phyloP scores from a whole-genome alignment of 139 green algal species.

The Volvox africanus region DNA sequence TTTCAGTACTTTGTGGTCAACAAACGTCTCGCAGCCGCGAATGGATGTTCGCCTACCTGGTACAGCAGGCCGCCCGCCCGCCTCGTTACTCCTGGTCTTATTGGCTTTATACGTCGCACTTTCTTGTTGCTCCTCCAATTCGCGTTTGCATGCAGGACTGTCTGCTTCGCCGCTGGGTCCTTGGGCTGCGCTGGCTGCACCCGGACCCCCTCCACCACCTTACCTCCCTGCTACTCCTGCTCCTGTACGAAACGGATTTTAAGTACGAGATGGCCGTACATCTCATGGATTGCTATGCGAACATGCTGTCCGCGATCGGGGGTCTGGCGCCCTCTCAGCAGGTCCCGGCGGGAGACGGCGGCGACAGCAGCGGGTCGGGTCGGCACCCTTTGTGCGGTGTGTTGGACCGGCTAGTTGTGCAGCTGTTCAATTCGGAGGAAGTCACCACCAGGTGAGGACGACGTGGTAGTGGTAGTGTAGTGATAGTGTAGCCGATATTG shows the following conservation, averaged over 20 bases:
- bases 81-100: too few relatives aligned
- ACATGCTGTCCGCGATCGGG: background rate
- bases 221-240: slow-evolving; percentile 68
- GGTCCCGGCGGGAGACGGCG: slow-evolving; percentile 10
- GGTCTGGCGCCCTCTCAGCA: background rate
- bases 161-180: slow-evolving; percentile 48
- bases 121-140: too few relatives aligned
- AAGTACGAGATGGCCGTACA: slow-evolving; percentile 55
- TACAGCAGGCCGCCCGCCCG: too few relatives aligned
- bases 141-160: slow-evolving; percentile 4
- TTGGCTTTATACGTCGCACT: too few relatives aligned
- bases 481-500: too few relatives aligned
- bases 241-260: slow-evolving; percentile 70
- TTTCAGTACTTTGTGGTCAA: too few relatives aligned
- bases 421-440: slow-evolving; percentile 75
- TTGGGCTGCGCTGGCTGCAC: slow-evolving; percentile 25
- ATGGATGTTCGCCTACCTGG: too few relatives aligned
- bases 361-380: background rate
- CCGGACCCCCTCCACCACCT: slow-evolving; percentile 30
- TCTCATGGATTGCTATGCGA: slow-evolving; percentile 22
- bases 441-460: slow-evolving; percentile 52
- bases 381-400: slow-evolving; percentile 54
- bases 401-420: slow-evolving; percentile 73
- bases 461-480: too few relatives aligned
- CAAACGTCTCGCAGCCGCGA: too few relatives aligned